Conservation (phyloP, 2,329 filamentous ascomycete species). For the Helminthosporium solani region DNA sequence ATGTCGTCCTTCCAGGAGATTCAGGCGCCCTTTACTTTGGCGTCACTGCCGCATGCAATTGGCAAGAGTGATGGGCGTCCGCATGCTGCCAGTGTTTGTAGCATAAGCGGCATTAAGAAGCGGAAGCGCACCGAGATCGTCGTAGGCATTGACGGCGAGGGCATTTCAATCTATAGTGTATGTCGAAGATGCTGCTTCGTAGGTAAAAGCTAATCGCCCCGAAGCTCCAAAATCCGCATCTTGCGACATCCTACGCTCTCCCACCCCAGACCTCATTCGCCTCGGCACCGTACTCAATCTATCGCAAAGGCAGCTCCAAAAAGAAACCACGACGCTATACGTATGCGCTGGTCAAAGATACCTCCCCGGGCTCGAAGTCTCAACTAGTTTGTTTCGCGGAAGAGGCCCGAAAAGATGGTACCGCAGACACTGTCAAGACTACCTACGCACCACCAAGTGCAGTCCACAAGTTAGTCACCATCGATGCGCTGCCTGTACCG, state of each 20-base stretch:
- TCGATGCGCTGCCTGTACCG: slow-evolving; percentile 36
- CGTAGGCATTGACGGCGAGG: slow-evolving; percentile 61
- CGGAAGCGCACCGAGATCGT: slow-evolving; percentile 63
- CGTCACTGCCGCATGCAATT: slow-evolving; percentile 47
- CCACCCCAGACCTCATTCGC: slow-evolving; percentile 60
- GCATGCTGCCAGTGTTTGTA: slow-evolving; percentile 52
- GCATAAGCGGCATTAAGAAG: slow-evolving; percentile 57
- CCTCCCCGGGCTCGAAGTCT: slow-evolving; percentile 48
- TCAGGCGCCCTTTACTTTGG: slow-evolving; percentile 45
- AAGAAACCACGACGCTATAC: slow-evolving; percentile 54
- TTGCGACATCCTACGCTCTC: slow-evolving; percentile 61
- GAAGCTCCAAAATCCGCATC: slow-evolving; percentile 61
- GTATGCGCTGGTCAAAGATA: slow-evolving; percentile 54
- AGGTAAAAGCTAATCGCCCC: slow-evolving; percentile 11
- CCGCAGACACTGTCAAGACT: slow-evolving; percentile 36
- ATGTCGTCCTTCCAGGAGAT: slow-evolving; percentile 42
- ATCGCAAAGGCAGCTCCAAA: slow-evolving; percentile 50
- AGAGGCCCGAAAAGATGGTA: slow-evolving; percentile 41
- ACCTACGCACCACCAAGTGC: slow-evolving; percentile 28
- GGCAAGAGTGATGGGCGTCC: slow-evolving; percentile 43
- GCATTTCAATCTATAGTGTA: slow-evolving; percentile 64
- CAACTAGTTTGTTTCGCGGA: slow-evolving; percentile 59
- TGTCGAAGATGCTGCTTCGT: neutral
- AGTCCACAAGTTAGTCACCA: slow-evolving; percentile 24
- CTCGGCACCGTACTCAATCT: slow-evolving; percentile 60